Percentiles rank a stretch among this genome's conserved stretches.
These are phyloP conservation scores for Polysphondylium violaceum DNA, from an alignment of 78 protist genomes.

Conservation along the genomic window DNA sequence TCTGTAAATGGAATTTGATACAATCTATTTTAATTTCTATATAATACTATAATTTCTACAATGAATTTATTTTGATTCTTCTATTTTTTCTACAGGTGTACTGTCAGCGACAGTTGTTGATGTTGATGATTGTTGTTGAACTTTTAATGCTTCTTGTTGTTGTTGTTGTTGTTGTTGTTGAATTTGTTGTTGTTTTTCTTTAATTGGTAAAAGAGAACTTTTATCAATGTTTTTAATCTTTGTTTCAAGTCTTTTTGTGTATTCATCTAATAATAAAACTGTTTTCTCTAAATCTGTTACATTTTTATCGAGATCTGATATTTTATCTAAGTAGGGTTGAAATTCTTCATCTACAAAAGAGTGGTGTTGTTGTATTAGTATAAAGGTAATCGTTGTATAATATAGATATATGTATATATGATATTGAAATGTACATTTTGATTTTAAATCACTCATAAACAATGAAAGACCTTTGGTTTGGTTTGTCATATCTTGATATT, in stretches of 20 bases:
- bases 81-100: no score
- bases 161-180: conserved; percentile 20
- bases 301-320: conserved; percentile 69
- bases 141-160: not conserved
- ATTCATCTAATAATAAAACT: conserved; percentile 71
- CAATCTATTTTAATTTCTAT: no score
- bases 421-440: conserved; percentile 30
- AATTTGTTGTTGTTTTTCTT: conserved; percentile 28
- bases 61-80: no score
- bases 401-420: not conserved
- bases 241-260: conserved; percentile 68
- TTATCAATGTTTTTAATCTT: conserved; percentile 72
- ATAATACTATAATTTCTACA: no score
- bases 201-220: conserved; percentile 57
- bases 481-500: conserved; percentile 77
- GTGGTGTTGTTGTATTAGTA: no score
- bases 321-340: conserved; percentile 76
- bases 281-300: conserved; percentile 73
- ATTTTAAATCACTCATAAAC: conserved; percentile 69
- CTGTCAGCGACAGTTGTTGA: not conserved
- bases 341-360: conserved; percentile 46
- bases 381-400: no score
- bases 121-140: not conserved
- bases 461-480: conserved; percentile 57
- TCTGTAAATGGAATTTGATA: no score